Evolutionary conservation across 306 rosid genomes (phyloP).

Genomic region (Prunus fruticosa): DNA sequence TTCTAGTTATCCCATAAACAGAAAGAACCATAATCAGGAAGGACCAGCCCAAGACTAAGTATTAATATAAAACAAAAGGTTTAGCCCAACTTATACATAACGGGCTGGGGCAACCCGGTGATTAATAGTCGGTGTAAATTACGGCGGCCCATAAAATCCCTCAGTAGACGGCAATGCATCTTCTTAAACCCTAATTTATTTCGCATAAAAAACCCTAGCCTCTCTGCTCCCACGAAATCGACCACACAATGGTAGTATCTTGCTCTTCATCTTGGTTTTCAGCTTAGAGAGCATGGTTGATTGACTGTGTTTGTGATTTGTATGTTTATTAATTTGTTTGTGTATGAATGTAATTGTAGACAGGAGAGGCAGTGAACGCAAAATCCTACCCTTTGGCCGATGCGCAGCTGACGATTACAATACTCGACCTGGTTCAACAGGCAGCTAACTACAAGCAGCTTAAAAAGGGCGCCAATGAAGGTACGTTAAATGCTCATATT

Average conservation of each 20-base stretch:
- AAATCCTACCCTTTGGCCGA: conserved; percentile 91
- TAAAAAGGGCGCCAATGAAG: conserved; percentile 94
- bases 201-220: conserved; percentile 28
- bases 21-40: too few relatives aligned
- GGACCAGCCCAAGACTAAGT: too few relatives aligned
- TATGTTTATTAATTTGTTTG: not conserved
- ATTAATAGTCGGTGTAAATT: not conserved
- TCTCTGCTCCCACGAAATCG: conserved; percentile 6
- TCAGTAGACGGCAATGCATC: not conserved
- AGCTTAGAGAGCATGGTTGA: not conserved
- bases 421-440: conserved; percentile 85
- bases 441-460: conserved; percentile 90
- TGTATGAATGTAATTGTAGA: conserved; percentile 35
- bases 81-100: not conserved
- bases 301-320: not conserved
- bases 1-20: too few relatives aligned
- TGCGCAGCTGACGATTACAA: conserved; percentile 69
- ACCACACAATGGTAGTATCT: conserved; percentile 45
- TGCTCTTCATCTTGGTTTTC: not conserved
- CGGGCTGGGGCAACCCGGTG: not conserved
- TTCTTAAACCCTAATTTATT: conserved; percentile 40
- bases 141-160: not conserved
- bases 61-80: not conserved
- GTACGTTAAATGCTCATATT: conserved; percentile 19
- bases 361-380: conserved; percentile 78